Conservation (phyloP, 495 filamentous ascomycete species). For the Hypoxylon intermedium region DNA sequence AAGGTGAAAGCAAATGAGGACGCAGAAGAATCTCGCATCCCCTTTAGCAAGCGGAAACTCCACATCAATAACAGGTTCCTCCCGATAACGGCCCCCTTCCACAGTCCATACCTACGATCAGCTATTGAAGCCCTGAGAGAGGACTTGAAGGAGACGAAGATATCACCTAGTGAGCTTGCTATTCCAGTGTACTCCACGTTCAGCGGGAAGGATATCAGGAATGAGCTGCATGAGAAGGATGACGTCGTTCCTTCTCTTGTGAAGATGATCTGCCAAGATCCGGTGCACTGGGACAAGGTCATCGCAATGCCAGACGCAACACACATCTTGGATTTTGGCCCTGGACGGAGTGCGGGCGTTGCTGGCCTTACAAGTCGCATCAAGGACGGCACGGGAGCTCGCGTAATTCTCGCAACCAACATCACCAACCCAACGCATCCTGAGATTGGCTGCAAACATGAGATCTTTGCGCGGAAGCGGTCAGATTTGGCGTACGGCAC, state of each 20-base stretch:
- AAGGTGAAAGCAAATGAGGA: constrained; percentile 86
- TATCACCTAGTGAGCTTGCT: constrained; percentile 64
- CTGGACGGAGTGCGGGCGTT: constrained; percentile 83
- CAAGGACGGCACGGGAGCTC: constrained; percentile 87
- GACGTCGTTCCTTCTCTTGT: constrained; percentile 74
- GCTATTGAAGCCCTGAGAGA: constrained; percentile 59
- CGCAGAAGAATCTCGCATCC: constrained; percentile 83
- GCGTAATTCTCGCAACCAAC: constrained; percentile 80
- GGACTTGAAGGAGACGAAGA: constrained; percentile 74
- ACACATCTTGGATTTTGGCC: constrained; percentile 85
- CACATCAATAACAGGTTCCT: constrained; percentile 87
- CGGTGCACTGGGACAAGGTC: constrained; percentile 84
- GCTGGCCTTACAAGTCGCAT: constrained; percentile 88
- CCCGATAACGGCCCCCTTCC: constrained; percentile 88
- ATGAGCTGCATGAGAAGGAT: constrained; percentile 47
- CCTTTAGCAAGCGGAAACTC: constrained; percentile 85
- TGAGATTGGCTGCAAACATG: constrained; percentile 85
- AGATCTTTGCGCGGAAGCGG: constrained; percentile 82
- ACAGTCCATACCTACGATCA: constrained; percentile 77
- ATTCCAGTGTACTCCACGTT: constrained; percentile 81
- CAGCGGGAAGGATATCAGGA: constrained; percentile 72
- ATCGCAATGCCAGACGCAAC: constrained; percentile 79
- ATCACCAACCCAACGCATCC: constrained; percentile 76
- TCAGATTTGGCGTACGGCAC: constrained; percentile 79
- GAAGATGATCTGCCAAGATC: constrained; percentile 80